Evolutionary conservation across 1,139 yeast genomes (phyloP).

Genomic region (Debaryomyces fabryi): DNA sequence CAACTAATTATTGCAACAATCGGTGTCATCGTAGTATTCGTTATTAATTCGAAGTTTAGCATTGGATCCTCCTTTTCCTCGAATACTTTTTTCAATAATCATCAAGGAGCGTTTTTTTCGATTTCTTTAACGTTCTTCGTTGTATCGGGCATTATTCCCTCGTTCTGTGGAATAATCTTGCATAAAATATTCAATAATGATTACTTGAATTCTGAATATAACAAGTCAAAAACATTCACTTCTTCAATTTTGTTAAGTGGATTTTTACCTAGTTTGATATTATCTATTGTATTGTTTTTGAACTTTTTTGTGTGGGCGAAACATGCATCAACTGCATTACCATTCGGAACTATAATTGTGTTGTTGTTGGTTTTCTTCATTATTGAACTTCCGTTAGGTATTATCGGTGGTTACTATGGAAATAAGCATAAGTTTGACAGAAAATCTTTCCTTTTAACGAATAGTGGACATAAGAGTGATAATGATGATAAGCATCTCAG

Average conservation of each 20-base stretch:
- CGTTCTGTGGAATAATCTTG: slow-evolving; percentile 67
- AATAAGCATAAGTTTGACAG: slow-evolving; percentile 35
- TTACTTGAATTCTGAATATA: slow-evolving; percentile 30
- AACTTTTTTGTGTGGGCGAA: slow-evolving; percentile 77
- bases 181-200: slow-evolving; percentile 54
- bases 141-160: slow-evolving; percentile 72
- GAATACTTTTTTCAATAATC: slow-evolving; percentile 46
- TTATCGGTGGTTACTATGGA: slow-evolving; percentile 71
- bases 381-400: slow-evolving; percentile 72
- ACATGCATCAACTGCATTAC: slow-evolving; percentile 75
- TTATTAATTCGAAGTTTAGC: slow-evolving; percentile 43
- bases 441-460: slow-evolving; percentile 18
- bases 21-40: slow-evolving; percentile 63
- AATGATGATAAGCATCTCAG: slow-evolving; percentile 3
- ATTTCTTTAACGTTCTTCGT: slow-evolving; percentile 63
- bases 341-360: slow-evolving; percentile 71
- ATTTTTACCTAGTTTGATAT: slow-evolving; percentile 58
- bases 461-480: background rate
- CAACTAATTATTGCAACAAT: slow-evolving; percentile 45
- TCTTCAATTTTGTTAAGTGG: slow-evolving; percentile 62
- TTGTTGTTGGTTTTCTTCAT: slow-evolving; percentile 60
- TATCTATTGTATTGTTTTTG: slow-evolving; percentile 55
- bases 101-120: slow-evolving; percentile 67
- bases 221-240: slow-evolving; percentile 15
- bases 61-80: slow-evolving; percentile 24